Conservation (phyloP, 495 filamentous ascomycete species). For the Letharia columbiana region DNA sequence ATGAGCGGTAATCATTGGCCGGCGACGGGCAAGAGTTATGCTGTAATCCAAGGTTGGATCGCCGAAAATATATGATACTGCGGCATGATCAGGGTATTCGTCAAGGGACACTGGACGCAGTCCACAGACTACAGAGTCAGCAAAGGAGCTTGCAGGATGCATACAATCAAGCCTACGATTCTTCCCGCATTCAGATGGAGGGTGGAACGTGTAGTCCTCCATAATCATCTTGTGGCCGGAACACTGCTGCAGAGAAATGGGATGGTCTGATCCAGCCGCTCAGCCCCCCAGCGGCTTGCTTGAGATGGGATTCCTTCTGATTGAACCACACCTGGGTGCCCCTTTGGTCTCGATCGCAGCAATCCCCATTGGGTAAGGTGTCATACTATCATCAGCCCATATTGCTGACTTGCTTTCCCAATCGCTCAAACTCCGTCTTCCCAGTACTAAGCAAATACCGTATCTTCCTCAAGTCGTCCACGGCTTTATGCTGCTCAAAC, state of each 20-base stretch:
- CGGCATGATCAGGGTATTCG: background rate
- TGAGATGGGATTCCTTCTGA: background rate
- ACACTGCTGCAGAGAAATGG: background rate
- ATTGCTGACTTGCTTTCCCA: conserved; percentile 49
- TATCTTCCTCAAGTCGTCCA: conserved; percentile 59
- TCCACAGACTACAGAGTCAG: background rate
- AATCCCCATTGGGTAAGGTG: too few relatives aligned
- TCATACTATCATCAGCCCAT: conserved; percentile 20
- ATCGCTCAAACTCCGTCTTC: conserved; percentile 52
- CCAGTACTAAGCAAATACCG: conserved; percentile 53
- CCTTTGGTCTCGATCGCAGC: too few relatives aligned
- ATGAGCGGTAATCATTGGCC: background rate
- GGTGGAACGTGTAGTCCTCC: background rate
- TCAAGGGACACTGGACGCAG: background rate
- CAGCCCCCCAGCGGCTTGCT: background rate
- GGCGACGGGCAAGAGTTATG: too few relatives aligned
- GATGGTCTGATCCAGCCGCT: background rate
- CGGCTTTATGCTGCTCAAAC: conserved; percentile 61
- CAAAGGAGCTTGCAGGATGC: background rate
- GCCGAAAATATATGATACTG: background rate
- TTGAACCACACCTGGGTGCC: background rate
- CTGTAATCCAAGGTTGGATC: background rate
- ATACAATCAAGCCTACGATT: background rate
- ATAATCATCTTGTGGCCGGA: background rate
- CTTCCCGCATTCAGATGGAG: background rate